phyloP scores from a whole-genome alignment of 345 rosid genomes.

The Iberis pinnata region DNA sequence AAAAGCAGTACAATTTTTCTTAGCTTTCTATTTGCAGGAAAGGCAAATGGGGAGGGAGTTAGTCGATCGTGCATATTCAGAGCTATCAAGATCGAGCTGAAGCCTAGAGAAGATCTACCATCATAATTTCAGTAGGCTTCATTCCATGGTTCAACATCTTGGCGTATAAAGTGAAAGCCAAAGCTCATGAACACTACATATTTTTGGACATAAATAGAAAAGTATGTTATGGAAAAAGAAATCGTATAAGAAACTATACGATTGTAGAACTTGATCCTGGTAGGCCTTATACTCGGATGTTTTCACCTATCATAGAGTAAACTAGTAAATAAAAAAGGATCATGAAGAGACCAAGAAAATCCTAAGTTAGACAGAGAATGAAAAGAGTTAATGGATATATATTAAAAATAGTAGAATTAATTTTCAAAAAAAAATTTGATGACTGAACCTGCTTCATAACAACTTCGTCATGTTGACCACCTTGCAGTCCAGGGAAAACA shows the following conservation, averaged over 20 bases:
- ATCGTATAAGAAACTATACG: no score
- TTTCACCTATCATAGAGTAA: no score
- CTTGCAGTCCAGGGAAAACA: slow-evolving; percentile 99
- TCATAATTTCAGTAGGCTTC: slow-evolving; percentile 55
- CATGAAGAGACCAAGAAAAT: neutral
- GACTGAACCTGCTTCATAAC: slow-evolving; percentile 72
- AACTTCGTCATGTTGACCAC: slow-evolving; percentile 99
- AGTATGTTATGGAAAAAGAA: no score
- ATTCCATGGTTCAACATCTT: slow-evolving; percentile 47
- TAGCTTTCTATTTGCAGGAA: no score
- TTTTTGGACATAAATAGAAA: neutral
- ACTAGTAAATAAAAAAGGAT: no score
- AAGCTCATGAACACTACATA: slow-evolving; percentile 32
- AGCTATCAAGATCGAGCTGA: slow-evolving; percentile 55
- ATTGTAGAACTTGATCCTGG: slow-evolving; percentile 99
- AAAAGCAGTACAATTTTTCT: no score
- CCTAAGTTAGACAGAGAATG: no score
- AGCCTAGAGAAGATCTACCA: slow-evolving; percentile 67
- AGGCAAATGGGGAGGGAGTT: no score
- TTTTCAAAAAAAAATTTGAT: neutral
- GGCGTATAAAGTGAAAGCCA: slow-evolving; percentile 36
- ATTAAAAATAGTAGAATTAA: no score
- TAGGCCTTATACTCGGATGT: slow-evolving; percentile 93
- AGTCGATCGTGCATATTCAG: no score
- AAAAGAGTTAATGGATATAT: no score